Conservation (phyloP, 192 early-diverging fungal species). For the Rhizophagus sp. region DNA sequence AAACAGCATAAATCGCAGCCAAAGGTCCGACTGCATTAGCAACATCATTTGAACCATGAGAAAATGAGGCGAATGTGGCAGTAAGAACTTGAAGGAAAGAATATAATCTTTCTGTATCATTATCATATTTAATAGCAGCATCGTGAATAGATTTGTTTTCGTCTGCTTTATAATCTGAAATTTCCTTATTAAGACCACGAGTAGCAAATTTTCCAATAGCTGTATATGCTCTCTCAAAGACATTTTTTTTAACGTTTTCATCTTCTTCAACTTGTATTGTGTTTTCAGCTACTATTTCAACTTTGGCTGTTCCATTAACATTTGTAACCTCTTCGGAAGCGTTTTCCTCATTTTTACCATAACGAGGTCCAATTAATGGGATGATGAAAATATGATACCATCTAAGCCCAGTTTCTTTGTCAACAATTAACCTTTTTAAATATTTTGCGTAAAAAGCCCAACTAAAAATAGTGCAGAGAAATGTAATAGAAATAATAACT, state of each 20-base stretch:
- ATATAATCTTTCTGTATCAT: slow-evolving; percentile 78
- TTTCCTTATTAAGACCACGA: slow-evolving; percentile 25
- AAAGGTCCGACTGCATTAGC: slow-evolving; percentile 85
- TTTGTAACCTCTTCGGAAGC: no score
- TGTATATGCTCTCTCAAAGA: no score
- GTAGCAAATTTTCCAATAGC: slow-evolving; percentile 18
- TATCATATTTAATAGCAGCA: slow-evolving; percentile 67
- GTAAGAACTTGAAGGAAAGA: slow-evolving; percentile 82
- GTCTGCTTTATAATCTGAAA: slow-evolving; percentile 31
- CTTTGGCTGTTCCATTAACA: no score
- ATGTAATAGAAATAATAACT: slow-evolving; percentile 62
- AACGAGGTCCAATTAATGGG: slow-evolving; percentile 45
- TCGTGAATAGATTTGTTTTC: slow-evolving; percentile 53
- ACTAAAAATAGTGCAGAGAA: slow-evolving; percentile 50
- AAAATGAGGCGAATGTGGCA: slow-evolving; percentile 81
- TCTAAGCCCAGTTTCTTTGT: slow-evolving; percentile 59
- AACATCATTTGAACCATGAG: slow-evolving; percentile 87
- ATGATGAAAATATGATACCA: slow-evolving; percentile 74
- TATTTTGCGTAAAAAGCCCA: slow-evolving; percentile 67
- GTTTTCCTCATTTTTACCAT: no score
- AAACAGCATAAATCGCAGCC: slow-evolving; percentile 71
- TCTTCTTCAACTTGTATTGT: no score
- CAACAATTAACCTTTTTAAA: slow-evolving; percentile 61
- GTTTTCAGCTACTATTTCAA: no score
- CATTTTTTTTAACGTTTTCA: no score